Evolutionary conservation across 257 asterid species (phyloP), one percentile per base, ranked within the genome.

Genomic region (Penstemon newberryi): DNA sequence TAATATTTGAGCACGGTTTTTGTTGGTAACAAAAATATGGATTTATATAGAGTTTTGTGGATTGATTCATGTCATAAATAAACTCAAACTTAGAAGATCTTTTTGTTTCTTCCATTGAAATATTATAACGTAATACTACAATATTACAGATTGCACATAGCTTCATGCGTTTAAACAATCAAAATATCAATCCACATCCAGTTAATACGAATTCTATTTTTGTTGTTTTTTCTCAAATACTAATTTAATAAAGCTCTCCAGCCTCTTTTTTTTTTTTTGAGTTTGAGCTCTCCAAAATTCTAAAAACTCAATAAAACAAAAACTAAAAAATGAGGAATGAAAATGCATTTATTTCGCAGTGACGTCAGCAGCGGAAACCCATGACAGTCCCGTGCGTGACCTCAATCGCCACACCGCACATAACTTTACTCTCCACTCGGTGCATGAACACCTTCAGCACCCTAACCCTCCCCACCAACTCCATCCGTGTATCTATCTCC

Each of bases 401-500:
- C 82, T 89, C 95, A 77, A 89, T 72, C 71, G 81, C 71, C 79
- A 92, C 96, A 60, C 87, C 83, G 63, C 98, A 89, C 61, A 78
- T 82, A 9, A 85, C 86, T 9, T 76, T 78, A 65, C 87, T 87
- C 72, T 79, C 83, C 73, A 92, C 93, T 66, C 86, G 82, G 78
- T 92, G 98, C 65, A 88, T 86, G 65, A 92, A 89, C 73, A 92
- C 89, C 82, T 85, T 87, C 72, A 92, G 78, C 75, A 89, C 96
- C 74, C 95, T 73, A 40, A 92, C 96, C 74, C 96, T 81, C 73
- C 98, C 98, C 68, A 80, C 92, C 72, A 89, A 60, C 89, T 84
- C 85, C 97, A 89, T 87, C 83, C 83, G 73, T 47, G 96, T 92
- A 87, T 89, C 93, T 49, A 92, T 80, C 85, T 86, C 95, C 96